A percentile compares a stretch with the other conserved stretches of the same genome.
phyloP scores from a whole-genome alignment of 2,329 filamentous ascomycete species.

The Immersiporthe knoxdaviesiana region DNA sequence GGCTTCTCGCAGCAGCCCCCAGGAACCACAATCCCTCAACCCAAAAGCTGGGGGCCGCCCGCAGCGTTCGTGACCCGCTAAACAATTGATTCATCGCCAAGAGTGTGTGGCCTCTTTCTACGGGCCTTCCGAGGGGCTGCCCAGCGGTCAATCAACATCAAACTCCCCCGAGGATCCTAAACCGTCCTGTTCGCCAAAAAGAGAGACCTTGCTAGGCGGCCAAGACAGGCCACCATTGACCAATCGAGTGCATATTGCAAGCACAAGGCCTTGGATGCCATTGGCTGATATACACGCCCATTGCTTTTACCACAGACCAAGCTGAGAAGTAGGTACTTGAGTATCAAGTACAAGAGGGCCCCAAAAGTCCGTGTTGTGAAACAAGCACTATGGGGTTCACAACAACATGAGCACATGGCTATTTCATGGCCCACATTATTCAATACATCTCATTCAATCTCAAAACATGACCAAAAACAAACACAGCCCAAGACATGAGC shows the following conservation, averaged over 20 bases:
- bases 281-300: background rate
- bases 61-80: background rate
- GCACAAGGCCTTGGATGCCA: background rate
- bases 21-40: background rate
- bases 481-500: background rate
- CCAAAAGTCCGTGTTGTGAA: background rate
- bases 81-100: background rate
- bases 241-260: background rate
- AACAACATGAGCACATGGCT: background rate
- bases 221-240: background rate
- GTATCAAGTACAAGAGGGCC: background rate
- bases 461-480: background rate
- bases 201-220: background rate
- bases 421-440: background rate
- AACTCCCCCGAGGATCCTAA: background rate
- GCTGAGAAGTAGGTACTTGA: background rate
- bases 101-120: background rate
- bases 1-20: slow-evolving; percentile 3
- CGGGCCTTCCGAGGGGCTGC: background rate
- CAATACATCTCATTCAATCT: background rate
- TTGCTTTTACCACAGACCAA: background rate
- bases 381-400: background rate
- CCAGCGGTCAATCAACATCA: background rate
- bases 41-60: background rate
- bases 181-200: background rate